Base-by-base conservation (phyloP, 179 eudicot genomes). In the Beta lomatogona region DNA sequence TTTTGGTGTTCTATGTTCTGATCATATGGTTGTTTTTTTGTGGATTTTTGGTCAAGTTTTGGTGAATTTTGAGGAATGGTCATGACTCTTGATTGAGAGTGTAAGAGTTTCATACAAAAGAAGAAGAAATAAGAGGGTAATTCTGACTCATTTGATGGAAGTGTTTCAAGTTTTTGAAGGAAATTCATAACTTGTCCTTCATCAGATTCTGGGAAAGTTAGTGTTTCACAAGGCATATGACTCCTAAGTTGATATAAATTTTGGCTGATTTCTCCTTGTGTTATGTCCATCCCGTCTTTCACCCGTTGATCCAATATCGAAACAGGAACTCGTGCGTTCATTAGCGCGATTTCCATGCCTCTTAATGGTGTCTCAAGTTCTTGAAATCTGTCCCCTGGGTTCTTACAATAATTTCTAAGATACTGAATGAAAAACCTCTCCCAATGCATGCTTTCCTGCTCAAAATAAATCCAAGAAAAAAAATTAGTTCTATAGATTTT, bases 391-490 rank as follows among this genome's bases (percentile, higher is more conserved):
- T 91, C 91, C 58, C 86, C 92, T 82, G 94, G 91, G 64, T 89
- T 87, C 79, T 44, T 75, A 73, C 85, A 88, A 53, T 85, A 83
- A 2, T 91, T 86, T 74, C 81, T 84, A 18, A 89, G 67, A 77
- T 85, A 82, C 73, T 84, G 88, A 70, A 89, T 9, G 4, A 86
- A 88, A 77, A 87, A 74, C 79, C 85, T 89, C 85, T 94, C 98
- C 94, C 94, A 94, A 5, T 82, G 82, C 93, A 92, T 90, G 87
- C 90, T 91, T 87, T 92, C 94, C 94, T 93, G 89, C 66, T 18
- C 68, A 68, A 5, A 72, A 28, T 36, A 70, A 52, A 75, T 83
- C 52, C 18, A 6, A 53, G 8, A 36, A 52, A 25, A 25, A 64
- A 59, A 6, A 25, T 75, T 75, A 57, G 77, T 57, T 28, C 18